Evolutionary conservation across 2,329 filamentous ascomycete genomes (phyloP), one percentile per base, ranked within the genome.

Genomic region (Tolypocladium capitatum): DNA sequence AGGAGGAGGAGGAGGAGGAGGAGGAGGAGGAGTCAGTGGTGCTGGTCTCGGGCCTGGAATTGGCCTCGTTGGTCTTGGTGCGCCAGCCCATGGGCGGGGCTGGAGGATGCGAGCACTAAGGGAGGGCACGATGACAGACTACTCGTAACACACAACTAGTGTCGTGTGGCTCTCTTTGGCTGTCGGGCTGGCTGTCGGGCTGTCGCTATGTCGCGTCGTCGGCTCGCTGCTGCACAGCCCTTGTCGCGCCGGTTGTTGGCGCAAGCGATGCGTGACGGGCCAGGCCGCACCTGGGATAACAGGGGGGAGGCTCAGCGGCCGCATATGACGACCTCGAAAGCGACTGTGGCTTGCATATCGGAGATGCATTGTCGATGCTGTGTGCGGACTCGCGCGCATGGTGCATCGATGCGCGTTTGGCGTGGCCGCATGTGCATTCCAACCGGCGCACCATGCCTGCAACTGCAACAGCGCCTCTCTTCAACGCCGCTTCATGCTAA

Each of bases 41-140:
- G 46, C 51, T 49, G 43, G 48, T 51, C 44, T 48, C 55, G 54
- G 50, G 48, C 46, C 45, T 56, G 46, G 49, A 46, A 48, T 52
- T 52, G 51, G 53, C 56, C 47, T 48, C 54, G 45, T 49, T 47
- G 43, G 48, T 36, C 36, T 51, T 51, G 49, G 53, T 52, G 53
- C 49, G 53, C 47, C 53, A 53, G 50, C 52, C 53, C 60, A 63
- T 63, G 54, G 54, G 56, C 58, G 57, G 58, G 52, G 49, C 49
- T 48, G 43, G 47, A 24, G 24, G 5, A 24, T 24, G 41, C 46
- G 43, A 47, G 5, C 14, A 13, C 5, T 3, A 11, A 3, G 8
- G 35, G 11, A 13, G n/a, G n/a, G n/a, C n/a, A n/a, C n/a, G n/a
- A n/a, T n/a, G n/a, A n/a, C n/a, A n/a, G n/a, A n/a, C n/a, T n/a